Percentiles rank a stretch among this genome's conserved stretches.
Evolutionary conservation across 345 rosid species (phyloP).

Genomic region (Stellera chamaejasme): DNA sequence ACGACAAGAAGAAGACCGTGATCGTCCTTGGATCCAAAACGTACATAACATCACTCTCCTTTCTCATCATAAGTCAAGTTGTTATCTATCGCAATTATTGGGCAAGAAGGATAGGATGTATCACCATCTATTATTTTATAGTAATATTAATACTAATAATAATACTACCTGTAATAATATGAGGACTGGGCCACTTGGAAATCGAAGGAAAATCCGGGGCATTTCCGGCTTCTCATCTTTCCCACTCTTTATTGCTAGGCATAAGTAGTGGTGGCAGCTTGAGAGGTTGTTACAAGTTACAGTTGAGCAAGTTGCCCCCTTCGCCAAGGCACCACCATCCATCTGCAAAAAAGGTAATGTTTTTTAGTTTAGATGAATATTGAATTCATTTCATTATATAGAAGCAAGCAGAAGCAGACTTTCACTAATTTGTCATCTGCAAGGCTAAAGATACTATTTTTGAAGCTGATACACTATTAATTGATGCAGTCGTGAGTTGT

Average conservation of each 20-base stretch:
- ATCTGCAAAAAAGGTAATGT: not conserved
- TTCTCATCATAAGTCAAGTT: slow-evolving; percentile 9
- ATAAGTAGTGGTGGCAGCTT: slow-evolving; percentile 13
- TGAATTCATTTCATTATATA: not conserved
- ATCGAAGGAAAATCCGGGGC: slow-evolving; percentile 14
- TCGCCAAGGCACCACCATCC: not conserved
- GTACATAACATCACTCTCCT: not conserved
- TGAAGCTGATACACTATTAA: not conserved
- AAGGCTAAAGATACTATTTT: not conserved
- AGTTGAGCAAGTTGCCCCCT: not conserved
- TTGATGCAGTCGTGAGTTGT: not conserved
- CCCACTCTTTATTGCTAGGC: slow-evolving; percentile 21
- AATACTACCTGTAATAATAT: too few relatives aligned
- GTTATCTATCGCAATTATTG: slow-evolving; percentile 15
- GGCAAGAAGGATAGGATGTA: not conserved
- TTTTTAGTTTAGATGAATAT: not conserved
- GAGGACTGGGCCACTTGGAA: not conserved
- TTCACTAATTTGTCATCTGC: not conserved
- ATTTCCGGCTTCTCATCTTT: slow-evolving; percentile 11
- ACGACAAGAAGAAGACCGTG: slow-evolving; percentile 27
- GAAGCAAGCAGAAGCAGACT: not conserved
- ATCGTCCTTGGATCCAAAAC: slow-evolving; percentile 11
- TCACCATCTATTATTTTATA: too few relatives aligned
- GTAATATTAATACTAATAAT: too few relatives aligned
- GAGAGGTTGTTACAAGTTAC: slow-evolving; percentile 1